Evolutionary conservation across 441 rosid species (phyloP).

Genomic region (Breynia disticha): DNA sequence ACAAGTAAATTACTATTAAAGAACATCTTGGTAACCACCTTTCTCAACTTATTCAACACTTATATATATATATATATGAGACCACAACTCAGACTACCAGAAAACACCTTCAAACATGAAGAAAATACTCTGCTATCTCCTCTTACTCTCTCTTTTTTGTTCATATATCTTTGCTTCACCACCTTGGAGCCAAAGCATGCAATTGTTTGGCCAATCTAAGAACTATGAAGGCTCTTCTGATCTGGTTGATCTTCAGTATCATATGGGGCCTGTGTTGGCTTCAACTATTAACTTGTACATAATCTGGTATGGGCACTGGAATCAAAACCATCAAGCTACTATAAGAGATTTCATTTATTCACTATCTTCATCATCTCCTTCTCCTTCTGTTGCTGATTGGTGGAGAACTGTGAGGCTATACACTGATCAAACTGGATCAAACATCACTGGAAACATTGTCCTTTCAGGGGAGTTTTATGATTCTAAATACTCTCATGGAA

Average conservation of each 20-base stretch:
- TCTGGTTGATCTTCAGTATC: constrained; percentile 38
- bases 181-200: constrained; percentile 17
- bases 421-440: constrained; percentile 54
- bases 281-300: constrained; percentile 39
- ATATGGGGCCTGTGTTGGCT: constrained; percentile 61
- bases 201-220: constrained; percentile 22
- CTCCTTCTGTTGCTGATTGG: constrained; percentile 59
- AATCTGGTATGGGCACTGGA: constrained; percentile 66
- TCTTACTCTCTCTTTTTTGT: constrained; percentile 14
- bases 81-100: not conserved
- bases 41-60: not conserved
- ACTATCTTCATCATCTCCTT: constrained; percentile 35
- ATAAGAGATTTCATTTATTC: constrained; percentile 50
- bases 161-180: constrained; percentile 13
- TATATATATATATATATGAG: constrained; percentile 8
- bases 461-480: constrained; percentile 44
- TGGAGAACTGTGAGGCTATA: constrained; percentile 46
- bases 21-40: constrained; percentile 18
- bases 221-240: constrained; percentile 54
- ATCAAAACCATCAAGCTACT: constrained; percentile 34
- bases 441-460: constrained; percentile 31
- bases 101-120: constrained; percentile 14
- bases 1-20: constrained; percentile 10
- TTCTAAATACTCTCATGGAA: constrained; percentile 41
- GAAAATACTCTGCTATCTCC: constrained; percentile 9